Percentiles rank a stretch among this genome's conserved stretches.
Evolutionary conservation across 805 yeast genomes (phyloP).

Genomic region (Metschnikowia lachancei): DNA sequence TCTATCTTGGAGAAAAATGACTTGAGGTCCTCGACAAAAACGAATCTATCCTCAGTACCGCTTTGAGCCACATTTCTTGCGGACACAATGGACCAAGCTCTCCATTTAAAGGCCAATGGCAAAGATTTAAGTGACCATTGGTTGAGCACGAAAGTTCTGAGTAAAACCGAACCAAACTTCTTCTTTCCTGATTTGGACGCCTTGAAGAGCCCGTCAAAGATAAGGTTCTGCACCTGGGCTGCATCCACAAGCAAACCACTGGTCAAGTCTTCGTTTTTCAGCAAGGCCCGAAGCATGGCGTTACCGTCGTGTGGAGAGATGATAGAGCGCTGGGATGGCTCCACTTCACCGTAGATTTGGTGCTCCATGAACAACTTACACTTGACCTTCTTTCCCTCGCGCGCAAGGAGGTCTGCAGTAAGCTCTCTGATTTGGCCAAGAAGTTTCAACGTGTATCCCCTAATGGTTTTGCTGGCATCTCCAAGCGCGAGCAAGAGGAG

Average conservation of each 20-base stretch:
- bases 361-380: conserved; percentile 45
- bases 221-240: conserved; percentile 23
- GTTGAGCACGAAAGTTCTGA: conserved; percentile 62
- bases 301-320: conserved; percentile 66
- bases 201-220: conserved; percentile 38
- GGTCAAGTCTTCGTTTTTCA: conserved; percentile 17
- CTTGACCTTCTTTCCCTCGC: conserved; percentile 34
- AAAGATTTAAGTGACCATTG: conserved; percentile 50
- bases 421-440: conserved; percentile 30
- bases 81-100: conserved; percentile 35
- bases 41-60: conserved; percentile 34
- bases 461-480: conserved; percentile 50
- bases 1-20: conserved; percentile 39
- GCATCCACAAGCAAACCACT: conserved; percentile 32
- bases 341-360: conserved; percentile 54
- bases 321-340: conserved; percentile 48
- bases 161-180: conserved; percentile 52
- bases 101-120: conserved; percentile 49
- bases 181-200: conserved; percentile 45
- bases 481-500: conserved; percentile 51
- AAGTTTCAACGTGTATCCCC: conserved; percentile 32
- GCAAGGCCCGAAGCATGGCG: conserved; percentile 31
- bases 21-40: conserved; percentile 32
- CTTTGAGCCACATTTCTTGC: conserved; percentile 18
- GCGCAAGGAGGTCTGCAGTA: conserved; percentile 32